Conservation (phyloP, 1,284 basidiomycete genomes). For the Pseudozyma thailandica region DNA sequence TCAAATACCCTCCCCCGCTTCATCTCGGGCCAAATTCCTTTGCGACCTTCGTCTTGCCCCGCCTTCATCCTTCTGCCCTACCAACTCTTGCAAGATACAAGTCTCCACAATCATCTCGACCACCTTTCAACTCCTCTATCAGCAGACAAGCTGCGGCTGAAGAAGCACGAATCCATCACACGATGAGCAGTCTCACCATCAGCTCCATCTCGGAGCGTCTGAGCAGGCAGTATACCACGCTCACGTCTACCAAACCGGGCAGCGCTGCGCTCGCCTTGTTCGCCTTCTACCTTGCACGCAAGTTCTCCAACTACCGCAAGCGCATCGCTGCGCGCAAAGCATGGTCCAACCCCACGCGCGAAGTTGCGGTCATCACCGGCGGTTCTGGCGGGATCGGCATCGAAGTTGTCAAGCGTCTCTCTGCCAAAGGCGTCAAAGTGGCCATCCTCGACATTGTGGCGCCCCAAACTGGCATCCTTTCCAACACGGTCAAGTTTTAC, state of each 20-base stretch:
- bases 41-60: too few relatives aligned
- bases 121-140: neutral
- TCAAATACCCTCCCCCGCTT: too few relatives aligned
- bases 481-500: conserved; percentile 33
- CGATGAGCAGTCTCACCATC: conserved; percentile 30
- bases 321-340: conserved; percentile 34
- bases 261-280: conserved; percentile 26
- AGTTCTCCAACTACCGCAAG: too few relatives aligned
- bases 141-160: too few relatives aligned
- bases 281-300: conserved; percentile 34
- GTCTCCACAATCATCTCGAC: neutral
- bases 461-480: conserved; percentile 32
- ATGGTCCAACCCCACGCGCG: conserved; percentile 53
- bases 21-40: too few relatives aligned
- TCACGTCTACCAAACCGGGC: conserved; percentile 31
- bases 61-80: too few relatives aligned
- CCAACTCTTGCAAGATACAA: too few relatives aligned
- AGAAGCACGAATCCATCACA: too few relatives aligned
- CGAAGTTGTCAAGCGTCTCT: conserved; percentile 51
- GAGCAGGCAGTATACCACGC: conserved; percentile 21
- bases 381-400: conserved; percentile 65
- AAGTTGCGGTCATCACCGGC: conserved; percentile 66
- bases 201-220: conserved; percentile 25
- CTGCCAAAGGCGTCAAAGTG: conserved; percentile 53
- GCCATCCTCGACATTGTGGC: conserved; percentile 63